Conservation (phyloP, 192 early-diverging fungal genomes). For the Coemansia umbellata region DNA sequence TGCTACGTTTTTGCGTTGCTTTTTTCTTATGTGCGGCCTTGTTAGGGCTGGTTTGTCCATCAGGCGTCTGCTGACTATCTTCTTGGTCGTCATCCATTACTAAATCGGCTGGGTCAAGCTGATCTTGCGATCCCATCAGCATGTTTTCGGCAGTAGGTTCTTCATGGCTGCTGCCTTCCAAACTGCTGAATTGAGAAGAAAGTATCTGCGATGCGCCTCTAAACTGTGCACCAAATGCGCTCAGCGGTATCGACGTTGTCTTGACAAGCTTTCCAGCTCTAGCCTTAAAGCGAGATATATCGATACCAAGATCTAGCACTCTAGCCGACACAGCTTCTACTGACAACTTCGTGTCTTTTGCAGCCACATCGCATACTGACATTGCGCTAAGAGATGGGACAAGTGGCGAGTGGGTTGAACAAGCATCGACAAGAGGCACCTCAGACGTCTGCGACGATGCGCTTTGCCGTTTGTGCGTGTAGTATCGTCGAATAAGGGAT, state of each 20-base stretch:
- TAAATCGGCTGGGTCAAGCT: slow-evolving; percentile 17
- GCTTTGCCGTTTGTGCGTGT: not conserved
- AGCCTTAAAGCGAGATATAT: slow-evolving; percentile 13
- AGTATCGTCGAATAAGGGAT: slow-evolving; percentile 26
- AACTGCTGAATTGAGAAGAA: not conserved
- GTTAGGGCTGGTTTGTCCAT: not conserved
- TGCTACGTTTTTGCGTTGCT: slow-evolving; percentile 50
- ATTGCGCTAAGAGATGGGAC: slow-evolving; percentile 16
- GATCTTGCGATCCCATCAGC: not conserved
- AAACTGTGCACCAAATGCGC: slow-evolving; percentile 17
- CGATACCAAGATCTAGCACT: slow-evolving; percentile 4
- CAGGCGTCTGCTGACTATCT: not conserved
- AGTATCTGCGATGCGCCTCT: slow-evolving; percentile 1
- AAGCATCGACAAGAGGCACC: not conserved
- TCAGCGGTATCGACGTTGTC: slow-evolving; percentile 41
- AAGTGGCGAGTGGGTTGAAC: slow-evolving; percentile 4
- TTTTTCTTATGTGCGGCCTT: slow-evolving; percentile 17
- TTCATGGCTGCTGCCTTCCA: slow-evolving; percentile 1
- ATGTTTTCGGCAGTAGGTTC: not conserved
- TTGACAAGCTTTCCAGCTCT: slow-evolving; percentile 28
- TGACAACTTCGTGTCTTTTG: no score
- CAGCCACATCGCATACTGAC: slow-evolving; percentile 1
- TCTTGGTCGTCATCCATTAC: slow-evolving; percentile 21
- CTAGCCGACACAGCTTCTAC: slow-evolving; percentile 2
- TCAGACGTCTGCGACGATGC: not conserved